Evolutionary conservation across 1,284 basidiomycete genomes (phyloP).

Genomic region (Mycena citricolor): DNA sequence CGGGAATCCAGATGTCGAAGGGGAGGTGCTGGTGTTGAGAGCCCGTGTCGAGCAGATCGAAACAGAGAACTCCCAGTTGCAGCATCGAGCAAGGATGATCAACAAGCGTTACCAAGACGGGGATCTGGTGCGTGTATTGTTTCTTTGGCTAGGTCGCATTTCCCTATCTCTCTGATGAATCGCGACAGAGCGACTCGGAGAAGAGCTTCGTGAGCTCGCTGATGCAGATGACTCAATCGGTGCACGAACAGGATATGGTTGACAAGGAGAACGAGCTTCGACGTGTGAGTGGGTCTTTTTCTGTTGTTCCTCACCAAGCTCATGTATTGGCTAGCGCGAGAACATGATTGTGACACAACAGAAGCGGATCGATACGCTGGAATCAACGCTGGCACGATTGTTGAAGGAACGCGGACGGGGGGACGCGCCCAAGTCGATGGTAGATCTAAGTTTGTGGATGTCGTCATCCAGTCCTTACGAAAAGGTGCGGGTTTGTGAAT

Average conservation of each 20-base stretch:
- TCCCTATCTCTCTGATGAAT: constrained; percentile 8
- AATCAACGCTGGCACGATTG: constrained; percentile 40
- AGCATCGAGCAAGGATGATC: constrained; percentile 30
- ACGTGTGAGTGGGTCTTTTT: constrained; percentile 35
- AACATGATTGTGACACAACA: constrained; percentile 39
- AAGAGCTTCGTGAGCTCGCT: constrained; percentile 45
- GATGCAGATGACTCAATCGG: constrained; percentile 39
- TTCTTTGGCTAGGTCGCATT: constrained; percentile 12
- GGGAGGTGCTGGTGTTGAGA: constrained; percentile 28
- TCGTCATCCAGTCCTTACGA: constrained; percentile 33
- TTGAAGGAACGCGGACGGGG: constrained; percentile 38
- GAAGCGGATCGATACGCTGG: constrained; percentile 41
- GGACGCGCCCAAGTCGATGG: constrained; percentile 33
- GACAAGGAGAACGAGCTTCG: constrained; percentile 53
- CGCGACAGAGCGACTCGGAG: constrained; percentile 45
- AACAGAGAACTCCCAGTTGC: constrained; percentile 27
- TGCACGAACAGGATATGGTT: constrained; percentile 49
- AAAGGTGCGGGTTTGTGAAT: constrained; percentile 12
- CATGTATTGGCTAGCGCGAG: constrained; percentile 37
- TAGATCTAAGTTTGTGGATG: constrained; percentile 39
- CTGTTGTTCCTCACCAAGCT: constrained; percentile 7
- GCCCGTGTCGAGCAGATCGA: constrained; percentile 32
- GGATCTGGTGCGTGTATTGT: constrained; percentile 39
- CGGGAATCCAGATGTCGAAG: constrained; percentile 15
- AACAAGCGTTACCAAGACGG: constrained; percentile 39